These are phyloP conservation scores for Magnolia sinica DNA, from an alignment of 164 flowering plant species.

Conservation along the genomic window DNA sequence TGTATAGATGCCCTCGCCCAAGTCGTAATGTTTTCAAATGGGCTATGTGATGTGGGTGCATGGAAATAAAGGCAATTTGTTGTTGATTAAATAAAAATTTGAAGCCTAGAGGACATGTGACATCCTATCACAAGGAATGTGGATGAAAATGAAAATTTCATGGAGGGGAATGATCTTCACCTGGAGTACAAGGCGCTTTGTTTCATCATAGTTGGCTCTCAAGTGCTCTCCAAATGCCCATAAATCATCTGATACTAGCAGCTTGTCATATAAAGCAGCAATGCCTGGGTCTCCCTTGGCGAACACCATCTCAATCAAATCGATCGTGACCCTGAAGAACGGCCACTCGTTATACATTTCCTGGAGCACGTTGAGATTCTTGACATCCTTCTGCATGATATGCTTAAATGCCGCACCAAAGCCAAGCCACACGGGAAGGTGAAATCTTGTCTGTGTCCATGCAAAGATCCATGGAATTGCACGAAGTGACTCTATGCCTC, in stretches of 20 bases:
- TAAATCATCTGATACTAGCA: constrained; percentile 84
- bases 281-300: constrained; percentile 99
- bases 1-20: too few relatives aligned
- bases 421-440: constrained; percentile 99
- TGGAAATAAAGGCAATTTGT: too few relatives aligned
- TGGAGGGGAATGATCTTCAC: constrained; percentile 29
- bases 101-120: too few relatives aligned
- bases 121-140: neutral
- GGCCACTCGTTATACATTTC: constrained; percentile 98
- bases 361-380: constrained; percentile 77
- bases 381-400: constrained; percentile 66
- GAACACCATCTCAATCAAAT: constrained; percentile 96
- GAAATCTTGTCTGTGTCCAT: constrained; percentile 98
- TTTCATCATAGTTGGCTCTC: constrained; percentile 74
- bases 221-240: constrained; percentile 78
- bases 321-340: constrained; percentile 94
- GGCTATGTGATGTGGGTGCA: too few relatives aligned
- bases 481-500: constrained; percentile 97
- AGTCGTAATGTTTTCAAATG: too few relatives aligned
- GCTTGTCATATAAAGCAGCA: constrained; percentile 86
- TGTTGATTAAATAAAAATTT: too few relatives aligned
- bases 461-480: constrained; percentile 99
- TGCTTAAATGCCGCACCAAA: constrained; percentile 90
- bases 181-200: constrained; percentile 79
- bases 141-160: neutral